Percentiles rank a stretch among this genome's conserved stretches.
Evolutionary conservation across 1,139 yeast species (phyloP).

Genomic region (Hanseniaspora sp.): DNA sequence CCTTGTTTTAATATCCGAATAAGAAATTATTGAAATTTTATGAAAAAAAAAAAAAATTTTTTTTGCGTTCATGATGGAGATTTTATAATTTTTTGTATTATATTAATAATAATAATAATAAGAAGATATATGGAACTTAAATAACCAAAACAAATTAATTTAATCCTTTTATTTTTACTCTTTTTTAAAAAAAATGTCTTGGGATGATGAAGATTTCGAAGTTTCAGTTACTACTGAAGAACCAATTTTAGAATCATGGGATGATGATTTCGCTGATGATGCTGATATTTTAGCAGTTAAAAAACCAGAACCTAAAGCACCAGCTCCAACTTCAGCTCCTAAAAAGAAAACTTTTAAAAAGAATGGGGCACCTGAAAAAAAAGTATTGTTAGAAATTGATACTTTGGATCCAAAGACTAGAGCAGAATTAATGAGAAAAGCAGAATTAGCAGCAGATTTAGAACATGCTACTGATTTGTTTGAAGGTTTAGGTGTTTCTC

Average conservation of each 20-base stretch:
- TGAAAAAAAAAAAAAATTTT: not conserved
- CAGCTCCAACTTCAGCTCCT: conserved; percentile 21
- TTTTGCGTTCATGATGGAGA: not conserved
- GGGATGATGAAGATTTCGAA: conserved; percentile 85
- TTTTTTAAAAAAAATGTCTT: conserved; percentile 24
- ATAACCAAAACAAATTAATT: not conserved
- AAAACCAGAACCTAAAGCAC: conserved; percentile 70
- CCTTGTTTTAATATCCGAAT: not conserved
- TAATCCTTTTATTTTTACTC: not conserved
- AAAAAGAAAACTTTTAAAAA: conserved; percentile 20
- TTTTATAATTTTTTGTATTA: too few species aligned
- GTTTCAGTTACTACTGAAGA: conserved; percentile 42
- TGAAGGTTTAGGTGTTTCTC: conserved; percentile 70
- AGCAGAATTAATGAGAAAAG: conserved; percentile 61
- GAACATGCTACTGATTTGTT: conserved; percentile 88
- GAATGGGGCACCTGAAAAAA: conserved; percentile 29
- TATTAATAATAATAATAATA: too few species aligned
- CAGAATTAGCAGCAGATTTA: conserved; percentile 74
- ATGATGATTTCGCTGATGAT: conserved; percentile 49
- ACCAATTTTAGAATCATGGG: conserved; percentile 63
- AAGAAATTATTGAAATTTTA: not conserved
- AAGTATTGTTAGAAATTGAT: conserved; percentile 43
- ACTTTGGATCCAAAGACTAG: conserved; percentile 55
- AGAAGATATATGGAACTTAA: not conserved
- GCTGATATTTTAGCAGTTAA: conserved; percentile 65